Evolutionary conservation across 2,329 filamentous ascomycete genomes (phyloP).

Genomic region (Penicillium rolfsii): DNA sequence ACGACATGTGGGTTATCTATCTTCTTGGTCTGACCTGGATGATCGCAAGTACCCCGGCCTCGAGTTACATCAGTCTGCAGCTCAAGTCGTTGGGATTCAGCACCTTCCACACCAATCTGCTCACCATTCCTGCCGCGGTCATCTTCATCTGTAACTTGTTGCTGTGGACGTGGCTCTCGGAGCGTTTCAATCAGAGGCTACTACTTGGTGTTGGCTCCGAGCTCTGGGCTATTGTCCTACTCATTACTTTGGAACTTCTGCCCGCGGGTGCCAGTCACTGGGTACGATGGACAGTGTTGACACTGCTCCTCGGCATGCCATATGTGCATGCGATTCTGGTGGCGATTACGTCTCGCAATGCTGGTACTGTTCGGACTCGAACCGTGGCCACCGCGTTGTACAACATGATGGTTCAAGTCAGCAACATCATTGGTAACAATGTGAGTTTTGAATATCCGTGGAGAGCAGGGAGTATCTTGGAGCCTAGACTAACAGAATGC

Average conservation of each 20-base stretch:
- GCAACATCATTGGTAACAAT: constrained; percentile 46
- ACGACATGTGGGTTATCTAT: constrained; percentile 62
- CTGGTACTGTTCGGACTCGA: constrained; percentile 47
- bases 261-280: constrained; percentile 55
- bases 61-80: constrained; percentile 45
- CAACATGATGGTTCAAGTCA: constrained; percentile 51
- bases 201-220: constrained; percentile 58
- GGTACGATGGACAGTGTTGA: constrained; percentile 56
- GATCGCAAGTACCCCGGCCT: constrained; percentile 43
- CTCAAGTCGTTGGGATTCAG: constrained; percentile 59
- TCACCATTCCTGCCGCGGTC: constrained; percentile 62
- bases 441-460: constrained; percentile 29
- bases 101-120: constrained; percentile 64
- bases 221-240: constrained; percentile 57
- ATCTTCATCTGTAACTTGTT: constrained; percentile 63
- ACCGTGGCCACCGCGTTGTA: constrained; percentile 52
- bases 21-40: constrained; percentile 52
- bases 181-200: constrained; percentile 59
- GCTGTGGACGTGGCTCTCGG: constrained; percentile 57
- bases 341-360: constrained; percentile 49
- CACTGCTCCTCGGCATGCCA: constrained; percentile 59
- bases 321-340: constrained; percentile 62
- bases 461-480: neutral
- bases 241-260: constrained; percentile 56
- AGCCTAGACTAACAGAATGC: constrained; percentile 10